Conservation (phyloP, 2,329 filamentous ascomycete genomes). For the Conoideocrella luteorostrata region DNA sequence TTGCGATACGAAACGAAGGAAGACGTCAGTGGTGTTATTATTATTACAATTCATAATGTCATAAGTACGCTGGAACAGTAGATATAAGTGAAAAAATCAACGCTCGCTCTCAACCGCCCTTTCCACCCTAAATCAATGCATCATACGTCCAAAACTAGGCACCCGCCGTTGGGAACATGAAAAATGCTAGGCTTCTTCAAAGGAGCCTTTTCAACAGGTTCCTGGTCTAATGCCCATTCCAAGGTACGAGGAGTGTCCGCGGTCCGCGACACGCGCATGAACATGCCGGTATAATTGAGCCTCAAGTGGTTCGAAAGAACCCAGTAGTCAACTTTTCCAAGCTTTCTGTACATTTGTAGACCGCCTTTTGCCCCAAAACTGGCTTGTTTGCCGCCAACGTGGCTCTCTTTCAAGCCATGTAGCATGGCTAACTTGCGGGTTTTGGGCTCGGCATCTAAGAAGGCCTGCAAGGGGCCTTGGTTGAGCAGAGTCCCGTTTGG, state of each 20-base stretch:
- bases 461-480: conserved; percentile 7
- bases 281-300: conserved; percentile 8
- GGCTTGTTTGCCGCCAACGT: conserved; percentile 10
- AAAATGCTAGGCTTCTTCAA: conserved; percentile 1
- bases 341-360: conserved; percentile 7
- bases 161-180: conserved; percentile 7
- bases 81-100: background rate
- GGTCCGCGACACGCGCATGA: conserved; percentile 10
- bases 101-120: background rate
- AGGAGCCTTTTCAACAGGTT: conserved; percentile 4
- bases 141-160: conserved; percentile 9
- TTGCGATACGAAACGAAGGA: too few relatives aligned
- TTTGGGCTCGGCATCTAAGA: conserved; percentile 7
- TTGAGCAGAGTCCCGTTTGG: conserved; percentile 8
- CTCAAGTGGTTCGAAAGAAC: conserved; percentile 7
- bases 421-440: conserved; percentile 10
- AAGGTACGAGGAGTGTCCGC: conserved; percentile 7
- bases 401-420: conserved; percentile 10
- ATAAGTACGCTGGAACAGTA: too few relatives aligned
- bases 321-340: conserved; percentile 9
- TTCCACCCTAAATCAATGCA: background rate
- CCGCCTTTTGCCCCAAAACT: conserved; percentile 8
- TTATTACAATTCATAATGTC: too few relatives aligned
- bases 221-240: conserved; percentile 11
- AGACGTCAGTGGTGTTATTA: too few relatives aligned